Conservation (phyloP, 2,329 filamentous ascomycete species). For the Diaporthe citriasiana region DNA sequence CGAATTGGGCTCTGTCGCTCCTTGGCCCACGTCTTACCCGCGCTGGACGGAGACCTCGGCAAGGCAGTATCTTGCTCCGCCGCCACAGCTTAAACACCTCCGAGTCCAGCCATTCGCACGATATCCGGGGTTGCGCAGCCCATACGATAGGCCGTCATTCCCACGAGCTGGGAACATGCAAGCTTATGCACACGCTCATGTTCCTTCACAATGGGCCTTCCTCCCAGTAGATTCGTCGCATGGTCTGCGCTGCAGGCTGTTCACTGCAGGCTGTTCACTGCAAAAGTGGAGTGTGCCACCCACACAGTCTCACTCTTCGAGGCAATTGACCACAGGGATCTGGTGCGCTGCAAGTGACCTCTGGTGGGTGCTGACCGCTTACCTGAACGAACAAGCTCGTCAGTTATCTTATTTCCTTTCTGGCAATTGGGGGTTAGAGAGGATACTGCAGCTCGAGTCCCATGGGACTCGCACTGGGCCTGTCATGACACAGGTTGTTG, state of each 20-base stretch:
- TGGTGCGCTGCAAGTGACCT: background rate
- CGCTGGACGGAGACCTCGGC: constrained; percentile 25
- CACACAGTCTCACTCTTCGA: background rate
- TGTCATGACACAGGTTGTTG: background rate
- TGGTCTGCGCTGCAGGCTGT: constrained; percentile 26
- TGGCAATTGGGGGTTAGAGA: background rate
- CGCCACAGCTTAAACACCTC: constrained; percentile 11
- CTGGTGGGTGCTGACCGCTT: constrained; percentile 11
- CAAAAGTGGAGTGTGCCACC: constrained; percentile 2
- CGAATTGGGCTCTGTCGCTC: constrained; percentile 14
- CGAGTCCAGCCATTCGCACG: constrained; percentile 25
- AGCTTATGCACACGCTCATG: constrained; percentile 27
- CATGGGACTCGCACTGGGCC: background rate
- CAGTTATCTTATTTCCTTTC: background rate
- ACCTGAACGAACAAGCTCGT: background rate
- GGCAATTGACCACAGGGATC: background rate
- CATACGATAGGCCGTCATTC: background rate
- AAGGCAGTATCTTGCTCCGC: constrained; percentile 6
- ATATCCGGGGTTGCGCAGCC: constrained; percentile 31
- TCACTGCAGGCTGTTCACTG: constrained; percentile 8
- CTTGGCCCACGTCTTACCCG: constrained; percentile 27
- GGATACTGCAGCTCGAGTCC: background rate
- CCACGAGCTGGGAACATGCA: constrained; percentile 18
- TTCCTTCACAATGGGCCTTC: background rate
- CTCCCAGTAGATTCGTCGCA: constrained; percentile 22